Evolutionary conservation across 345 rosid genomes (phyloP), one percentile per base, ranked within the genome.

Genomic region (Passiflora organensis): DNA sequence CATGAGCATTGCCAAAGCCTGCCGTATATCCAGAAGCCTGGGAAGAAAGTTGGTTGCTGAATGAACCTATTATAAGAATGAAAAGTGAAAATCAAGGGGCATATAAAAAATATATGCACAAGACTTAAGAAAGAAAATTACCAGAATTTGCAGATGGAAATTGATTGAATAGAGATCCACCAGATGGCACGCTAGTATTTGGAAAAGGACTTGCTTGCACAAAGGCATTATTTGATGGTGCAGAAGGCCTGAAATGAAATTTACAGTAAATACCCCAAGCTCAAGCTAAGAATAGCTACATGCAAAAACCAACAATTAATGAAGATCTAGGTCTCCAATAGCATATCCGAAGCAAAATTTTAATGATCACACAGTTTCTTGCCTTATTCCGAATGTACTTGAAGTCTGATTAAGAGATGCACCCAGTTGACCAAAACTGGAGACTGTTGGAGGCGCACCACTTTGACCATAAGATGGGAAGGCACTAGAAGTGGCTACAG

Each of bases 361-460:
- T 15, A 37, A 45, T 10, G 36, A n/a, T 6, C 20, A 56, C 17
- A 55, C 32, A 41, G 48, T 25, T 47, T 47, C 57, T 51, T 28
- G 52, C 69, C 69, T 57, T 25, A 24, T 18, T 56, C 47, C 58
- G 51, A 51, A 37, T 13, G 48, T 38, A 45, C 13, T 52, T 10
- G 28, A 58, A 43, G 59, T 61, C 66, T 70, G 51, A 62, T 59
- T 66, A 24, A 70, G 73, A 32, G 78, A 79, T 23, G 71, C 51
- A 32, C 71, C 76, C 52, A 69, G 67, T 38, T 79, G 87, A 48
- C 59, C 65, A 49, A 84, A 86, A 54, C 73, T 72, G 32, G 86
- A 71, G 41, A 82, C 65, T 34, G 74, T 55, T 46, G 82, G 67
- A 53, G 85, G 50, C 17, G 72, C 48, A 66, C 43, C 74, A 70